phyloP scores from a whole-genome alignment of 331 rosid species.

The Saraca asoca region DNA sequence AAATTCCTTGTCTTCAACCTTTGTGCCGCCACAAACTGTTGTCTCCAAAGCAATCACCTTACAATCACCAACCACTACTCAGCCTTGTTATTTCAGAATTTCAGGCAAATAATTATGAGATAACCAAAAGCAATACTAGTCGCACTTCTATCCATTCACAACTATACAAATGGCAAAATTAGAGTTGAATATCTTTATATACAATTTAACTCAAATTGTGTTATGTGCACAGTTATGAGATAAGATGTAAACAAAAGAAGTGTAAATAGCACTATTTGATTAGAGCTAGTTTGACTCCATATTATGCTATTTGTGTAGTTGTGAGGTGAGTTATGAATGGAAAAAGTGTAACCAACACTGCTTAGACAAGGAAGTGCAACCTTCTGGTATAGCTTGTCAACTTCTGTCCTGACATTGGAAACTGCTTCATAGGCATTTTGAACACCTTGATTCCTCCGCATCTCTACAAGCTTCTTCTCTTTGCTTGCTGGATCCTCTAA shows the following conservation, averaged over 20 bases:
- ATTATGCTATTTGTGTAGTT: no score
- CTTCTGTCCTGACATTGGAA: conserved; percentile 38
- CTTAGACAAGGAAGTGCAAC: conserved; percentile 28
- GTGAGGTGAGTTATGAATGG: no score
- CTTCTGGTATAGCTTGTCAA: conserved; percentile 67
- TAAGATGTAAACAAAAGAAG: no score
- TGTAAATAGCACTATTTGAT: no score
- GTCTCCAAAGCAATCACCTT: conserved; percentile 57
- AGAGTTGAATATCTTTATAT: no score
- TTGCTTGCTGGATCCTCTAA: conserved; percentile 74
- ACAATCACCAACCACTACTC: conserved; percentile 8
- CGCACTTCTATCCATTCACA: no score
- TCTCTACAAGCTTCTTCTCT: conserved; percentile 66
- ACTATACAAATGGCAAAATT: no score
- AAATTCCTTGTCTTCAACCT: conserved; percentile 51
- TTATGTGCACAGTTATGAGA: no score
- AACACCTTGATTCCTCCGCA: conserved; percentile 43
- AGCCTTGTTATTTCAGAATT: neutral
- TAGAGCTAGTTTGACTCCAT: no score
- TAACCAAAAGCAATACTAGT: no score
- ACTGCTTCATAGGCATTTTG: conserved; percentile 48
- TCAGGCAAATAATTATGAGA: neutral
- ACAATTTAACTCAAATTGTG: no score
- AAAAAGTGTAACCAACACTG: no score
- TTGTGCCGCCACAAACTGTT: conserved; percentile 37